Conservation (phyloP, 129 eudicot genomes). For the Ambrosia artemisiifolia region DNA sequence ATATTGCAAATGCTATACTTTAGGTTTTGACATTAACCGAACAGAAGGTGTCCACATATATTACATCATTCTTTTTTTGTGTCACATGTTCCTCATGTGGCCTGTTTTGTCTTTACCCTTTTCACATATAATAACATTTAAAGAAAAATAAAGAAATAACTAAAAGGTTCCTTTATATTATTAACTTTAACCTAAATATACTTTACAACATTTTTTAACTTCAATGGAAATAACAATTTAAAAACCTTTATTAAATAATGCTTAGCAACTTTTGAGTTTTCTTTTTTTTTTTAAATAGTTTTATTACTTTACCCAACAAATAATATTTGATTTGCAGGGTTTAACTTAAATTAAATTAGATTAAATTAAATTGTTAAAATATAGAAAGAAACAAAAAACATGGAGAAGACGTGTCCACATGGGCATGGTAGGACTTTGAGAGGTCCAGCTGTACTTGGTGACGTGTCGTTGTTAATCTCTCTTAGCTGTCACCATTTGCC, state of each 20-base stretch:
- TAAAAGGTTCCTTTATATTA: not conserved
- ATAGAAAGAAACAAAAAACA: not conserved
- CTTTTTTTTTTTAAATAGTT: no score
- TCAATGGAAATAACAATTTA: not conserved
- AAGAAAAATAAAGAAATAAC: not conserved
- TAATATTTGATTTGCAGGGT: not conserved
- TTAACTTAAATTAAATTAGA: not conserved
- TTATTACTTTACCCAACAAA: not conserved
- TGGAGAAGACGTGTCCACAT: slow-evolving; percentile 47
- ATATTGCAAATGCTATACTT: not conserved
- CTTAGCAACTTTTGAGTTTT: no score
- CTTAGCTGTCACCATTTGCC: slow-evolving; percentile 38
- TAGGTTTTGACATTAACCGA: not conserved
- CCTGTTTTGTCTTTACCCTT: slow-evolving; percentile 15
- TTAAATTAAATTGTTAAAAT: not conserved
- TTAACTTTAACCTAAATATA: not conserved
- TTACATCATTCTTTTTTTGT: slow-evolving; percentile 2
- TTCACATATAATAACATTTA: not conserved
- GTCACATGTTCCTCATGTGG: slow-evolving; percentile 32
- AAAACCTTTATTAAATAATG: not conserved
- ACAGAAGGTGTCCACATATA: slow-evolving; percentile 11
- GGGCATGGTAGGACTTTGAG: slow-evolving; percentile 36
- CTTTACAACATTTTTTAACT: not conserved
- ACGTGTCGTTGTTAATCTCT: slow-evolving; percentile 34
- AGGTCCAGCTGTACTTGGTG: slow-evolving; percentile 33